Evolutionary conservation across 2,329 filamentous ascomycete species (phyloP).

Genomic region (Paraconiothyrium brasiliense): DNA sequence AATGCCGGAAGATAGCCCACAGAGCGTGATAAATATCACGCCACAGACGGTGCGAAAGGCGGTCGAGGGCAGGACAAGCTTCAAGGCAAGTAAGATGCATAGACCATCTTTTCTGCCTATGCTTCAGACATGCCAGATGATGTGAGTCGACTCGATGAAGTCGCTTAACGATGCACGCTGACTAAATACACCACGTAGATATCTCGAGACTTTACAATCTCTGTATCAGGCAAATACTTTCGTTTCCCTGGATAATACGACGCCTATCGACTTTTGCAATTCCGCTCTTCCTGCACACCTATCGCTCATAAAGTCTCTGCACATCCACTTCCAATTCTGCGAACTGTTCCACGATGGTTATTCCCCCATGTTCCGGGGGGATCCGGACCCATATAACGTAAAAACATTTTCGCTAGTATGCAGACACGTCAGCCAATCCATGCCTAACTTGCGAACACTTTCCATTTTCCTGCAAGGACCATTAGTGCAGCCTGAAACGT

Average conservation of each 20-base stretch:
- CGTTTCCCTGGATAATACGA: constrained; percentile 2
- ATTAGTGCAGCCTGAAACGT: constrained; percentile 3
- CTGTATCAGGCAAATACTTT: constrained; percentile 6
- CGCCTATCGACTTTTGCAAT: not conserved
- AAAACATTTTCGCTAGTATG: not conserved
- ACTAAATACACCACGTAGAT: not conserved
- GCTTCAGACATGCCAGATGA: constrained; percentile 5
- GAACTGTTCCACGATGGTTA: not conserved
- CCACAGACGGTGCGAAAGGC: constrained; percentile 1
- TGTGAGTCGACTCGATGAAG: constrained; percentile 5
- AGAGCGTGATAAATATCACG: constrained; percentile 5
- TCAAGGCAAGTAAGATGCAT: constrained; percentile 2
- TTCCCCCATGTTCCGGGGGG: not conserved
- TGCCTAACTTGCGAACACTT: constrained; percentile 4
- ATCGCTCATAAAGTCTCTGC: not conserved
- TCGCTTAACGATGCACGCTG: not conserved
- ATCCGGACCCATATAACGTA: constrained; percentile 2
- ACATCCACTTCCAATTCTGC: constrained; percentile 5
- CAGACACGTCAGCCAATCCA: constrained; percentile 6
- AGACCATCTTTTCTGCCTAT: constrained; percentile 3
- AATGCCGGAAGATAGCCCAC: constrained; percentile 2
- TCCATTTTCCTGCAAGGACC: constrained; percentile 4
- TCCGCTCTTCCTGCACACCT: constrained; percentile 5
- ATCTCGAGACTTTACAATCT: not conserved
- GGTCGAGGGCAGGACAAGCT: constrained; percentile 3